Evolutionary conservation across 2,329 filamentous ascomycete species (phyloP).

Genomic region (Aspergillus pseudotamarii): DNA sequence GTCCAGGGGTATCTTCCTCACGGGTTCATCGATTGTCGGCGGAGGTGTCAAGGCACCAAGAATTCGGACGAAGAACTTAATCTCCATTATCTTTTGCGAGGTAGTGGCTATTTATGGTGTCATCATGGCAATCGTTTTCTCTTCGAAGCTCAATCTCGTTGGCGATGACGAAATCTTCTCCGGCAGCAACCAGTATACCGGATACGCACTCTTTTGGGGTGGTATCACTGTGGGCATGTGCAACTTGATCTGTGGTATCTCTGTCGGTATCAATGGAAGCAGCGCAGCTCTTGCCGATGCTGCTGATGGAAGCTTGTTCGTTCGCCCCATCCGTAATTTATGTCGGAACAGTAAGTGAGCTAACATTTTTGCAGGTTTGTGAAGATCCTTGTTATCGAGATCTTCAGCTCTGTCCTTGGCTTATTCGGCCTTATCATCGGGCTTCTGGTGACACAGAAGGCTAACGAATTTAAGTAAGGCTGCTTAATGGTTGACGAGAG

Average conservation of each 20-base stretch:
- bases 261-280: slow-evolving; percentile 97
- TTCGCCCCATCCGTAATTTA: slow-evolving; percentile 22
- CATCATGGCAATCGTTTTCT: slow-evolving; percentile 99
- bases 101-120: slow-evolving; percentile 99
- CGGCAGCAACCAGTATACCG: slow-evolving; percentile 85
- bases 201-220: slow-evolving; percentile 94
- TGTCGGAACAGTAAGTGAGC: neutral
- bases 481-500: slow-evolving; percentile 21
- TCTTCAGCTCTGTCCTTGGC: slow-evolving; percentile 96
- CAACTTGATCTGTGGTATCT: slow-evolving; percentile 93
- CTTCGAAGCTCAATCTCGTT: slow-evolving; percentile 76
- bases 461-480: slow-evolving; percentile 65
- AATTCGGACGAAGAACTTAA: slow-evolving; percentile 98
- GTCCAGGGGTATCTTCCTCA: slow-evolving; percentile 95
- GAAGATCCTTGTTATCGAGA: slow-evolving; percentile 98
- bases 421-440: slow-evolving; percentile 96
- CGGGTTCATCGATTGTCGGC: slow-evolving; percentile 94
- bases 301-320: slow-evolving; percentile 84
- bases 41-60: slow-evolving; percentile 94
- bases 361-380: slow-evolving; percentile 70
- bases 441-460: slow-evolving; percentile 82
- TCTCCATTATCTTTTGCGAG: slow-evolving; percentile 99
- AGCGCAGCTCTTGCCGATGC: slow-evolving; percentile 95
- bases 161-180: slow-evolving; percentile 68
- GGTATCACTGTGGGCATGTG: slow-evolving; percentile 93